Percentiles rank a stretch among this genome's conserved stretches.
Evolutionary conservation across 495 filamentous ascomycete species (phyloP).

Genomic region (Penicillium argentinense): DNA sequence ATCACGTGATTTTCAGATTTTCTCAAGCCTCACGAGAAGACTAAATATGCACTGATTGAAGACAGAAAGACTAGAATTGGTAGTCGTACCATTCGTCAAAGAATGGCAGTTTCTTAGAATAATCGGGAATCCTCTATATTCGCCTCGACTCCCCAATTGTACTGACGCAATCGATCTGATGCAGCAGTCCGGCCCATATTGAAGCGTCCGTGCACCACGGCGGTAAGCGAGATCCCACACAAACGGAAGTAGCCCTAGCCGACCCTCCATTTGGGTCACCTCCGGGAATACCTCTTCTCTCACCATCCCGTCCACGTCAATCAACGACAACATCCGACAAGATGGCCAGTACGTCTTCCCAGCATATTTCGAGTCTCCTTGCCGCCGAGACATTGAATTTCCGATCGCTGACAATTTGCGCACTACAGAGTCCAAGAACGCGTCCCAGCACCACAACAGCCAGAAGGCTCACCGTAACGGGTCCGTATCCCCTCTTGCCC

Average conservation of each 20-base stretch:
- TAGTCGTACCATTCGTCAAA: neutral
- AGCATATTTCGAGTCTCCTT: neutral
- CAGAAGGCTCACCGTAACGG: constrained; percentile 98
- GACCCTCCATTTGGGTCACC: constrained; percentile 29
- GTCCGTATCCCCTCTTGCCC: constrained; percentile 56
- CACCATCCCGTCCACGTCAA: constrained; percentile 34
- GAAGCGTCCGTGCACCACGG: constrained; percentile 29
- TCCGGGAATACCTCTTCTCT: constrained; percentile 24
- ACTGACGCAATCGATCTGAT: no score
- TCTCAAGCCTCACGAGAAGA: neutral
- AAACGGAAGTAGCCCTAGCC: constrained; percentile 45
- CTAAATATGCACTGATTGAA: no score
- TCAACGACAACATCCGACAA: constrained; percentile 49
- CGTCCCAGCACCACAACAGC: constrained; percentile 94
- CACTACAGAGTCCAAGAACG: constrained; percentile 92
- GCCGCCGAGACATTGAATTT: constrained; percentile 5
- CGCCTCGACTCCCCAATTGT: no score
- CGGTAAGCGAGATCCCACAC: constrained; percentile 52
- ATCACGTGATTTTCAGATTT: constrained; percentile 23
- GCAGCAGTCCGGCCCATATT: constrained; percentile 5
- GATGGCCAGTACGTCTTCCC: constrained; percentile 50
- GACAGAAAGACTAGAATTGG: no score
- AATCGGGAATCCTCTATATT: no score
- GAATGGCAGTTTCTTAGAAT: no score
- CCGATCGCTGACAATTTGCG: constrained; percentile 30